Percentiles rank a stretch among this genome's conserved stretches.
phyloP scores from a whole-genome alignment of 345 rosid species.

The Eucalyptus sp. region DNA sequence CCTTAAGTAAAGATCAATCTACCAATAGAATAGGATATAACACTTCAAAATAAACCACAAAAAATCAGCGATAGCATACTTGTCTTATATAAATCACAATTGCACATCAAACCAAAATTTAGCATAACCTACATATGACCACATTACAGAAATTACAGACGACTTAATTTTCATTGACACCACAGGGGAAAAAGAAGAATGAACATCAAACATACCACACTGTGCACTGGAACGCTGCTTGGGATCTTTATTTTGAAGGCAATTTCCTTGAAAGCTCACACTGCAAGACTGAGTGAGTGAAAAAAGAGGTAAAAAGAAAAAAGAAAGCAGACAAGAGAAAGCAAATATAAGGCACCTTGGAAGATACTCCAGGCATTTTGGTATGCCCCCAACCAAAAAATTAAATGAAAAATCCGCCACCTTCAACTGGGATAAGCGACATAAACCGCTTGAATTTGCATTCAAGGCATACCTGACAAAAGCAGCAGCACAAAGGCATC shows the following conservation, averaged over 20 bases:
- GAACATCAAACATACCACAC: constrained; percentile 45
- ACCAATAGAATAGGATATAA: background rate
- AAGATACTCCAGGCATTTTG: constrained; percentile 69
- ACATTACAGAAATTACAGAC: background rate
- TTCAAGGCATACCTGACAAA: constrained; percentile 45
- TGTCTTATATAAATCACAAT: background rate
- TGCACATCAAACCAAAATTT: background rate
- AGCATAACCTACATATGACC: background rate
- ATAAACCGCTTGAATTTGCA: constrained; percentile 51
- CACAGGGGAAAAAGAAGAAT: background rate
- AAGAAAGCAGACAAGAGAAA: background rate
- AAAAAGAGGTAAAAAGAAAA: background rate
- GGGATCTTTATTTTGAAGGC: constrained; percentile 47
- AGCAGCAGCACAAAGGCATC: background rate
- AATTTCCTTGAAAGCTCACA: constrained; percentile 85
- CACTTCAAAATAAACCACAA: background rate
- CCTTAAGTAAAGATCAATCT: background rate
- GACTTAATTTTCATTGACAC: background rate
- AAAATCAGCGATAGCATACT: background rate
- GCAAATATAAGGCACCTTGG: constrained; percentile 37
- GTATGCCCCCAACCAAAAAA: constrained; percentile 76
- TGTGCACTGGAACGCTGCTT: constrained; percentile 59
- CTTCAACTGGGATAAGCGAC: constrained; percentile 60
- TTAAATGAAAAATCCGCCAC: constrained; percentile 82
- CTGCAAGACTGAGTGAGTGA: constrained; percentile 16